These are phyloP conservation scores for Mortierella alpina DNA, from an alignment of 192 early-diverging fungal genomes.

Conservation along the genomic window DNA sequence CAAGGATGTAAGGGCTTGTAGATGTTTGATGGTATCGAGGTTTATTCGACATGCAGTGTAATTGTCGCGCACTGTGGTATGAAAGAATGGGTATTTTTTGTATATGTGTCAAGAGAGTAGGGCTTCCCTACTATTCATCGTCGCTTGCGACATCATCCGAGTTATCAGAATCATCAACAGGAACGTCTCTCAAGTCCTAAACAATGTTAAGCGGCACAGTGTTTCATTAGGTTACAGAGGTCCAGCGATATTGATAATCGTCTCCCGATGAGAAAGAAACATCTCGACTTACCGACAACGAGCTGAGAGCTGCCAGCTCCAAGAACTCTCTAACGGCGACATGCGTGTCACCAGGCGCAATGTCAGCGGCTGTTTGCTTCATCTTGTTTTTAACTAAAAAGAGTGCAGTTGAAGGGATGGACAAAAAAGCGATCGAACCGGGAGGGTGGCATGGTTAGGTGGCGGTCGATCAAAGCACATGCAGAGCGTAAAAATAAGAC, in stretches of 20 bases:
- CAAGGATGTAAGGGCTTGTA: neutral
- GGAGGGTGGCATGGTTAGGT: too few relatives aligned
- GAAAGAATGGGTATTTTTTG: neutral
- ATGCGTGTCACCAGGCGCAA: constrained; percentile 17
- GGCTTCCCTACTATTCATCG: neutral
- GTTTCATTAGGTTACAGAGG: too few relatives aligned
- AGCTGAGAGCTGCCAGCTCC: constrained; percentile 3
- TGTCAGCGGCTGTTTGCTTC: constrained; percentile 17
- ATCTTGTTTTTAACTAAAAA: constrained; percentile 23
- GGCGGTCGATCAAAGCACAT: neutral
- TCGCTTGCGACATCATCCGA: constrained; percentile 12
- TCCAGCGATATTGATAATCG: neutral
- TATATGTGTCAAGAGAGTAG: neutral
- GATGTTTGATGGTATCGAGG: neutral
- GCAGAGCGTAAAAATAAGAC: neutral
- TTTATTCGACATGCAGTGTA: neutral
- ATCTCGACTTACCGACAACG: neutral
- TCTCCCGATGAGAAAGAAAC: neutral
- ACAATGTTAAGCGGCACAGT: neutral
- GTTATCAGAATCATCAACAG: constrained; percentile 1
- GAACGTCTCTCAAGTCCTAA: constrained; percentile 3
- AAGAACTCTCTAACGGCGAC: constrained; percentile 15
- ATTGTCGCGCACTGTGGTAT: neutral
- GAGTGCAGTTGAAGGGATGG: neutral
- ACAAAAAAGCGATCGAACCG: neutral